Evolutionary conservation across 2,329 filamentous ascomycete genomes (phyloP).

Genomic region (Sclerotinia subarctica): DNA sequence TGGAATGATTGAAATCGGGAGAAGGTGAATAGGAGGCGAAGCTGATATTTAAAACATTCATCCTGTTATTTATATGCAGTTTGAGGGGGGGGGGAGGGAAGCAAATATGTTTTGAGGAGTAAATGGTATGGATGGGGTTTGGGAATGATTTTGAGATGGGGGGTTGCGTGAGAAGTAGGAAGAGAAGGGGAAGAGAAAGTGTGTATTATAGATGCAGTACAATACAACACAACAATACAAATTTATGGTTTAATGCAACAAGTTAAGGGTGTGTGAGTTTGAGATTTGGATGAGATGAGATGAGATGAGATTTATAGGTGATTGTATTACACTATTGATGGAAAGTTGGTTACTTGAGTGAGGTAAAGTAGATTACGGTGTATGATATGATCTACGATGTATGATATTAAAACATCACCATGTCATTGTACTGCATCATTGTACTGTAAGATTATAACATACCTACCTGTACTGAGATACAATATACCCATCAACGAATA

Average conservation of each 20-base stretch:
- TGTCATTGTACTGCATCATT: too few species aligned
- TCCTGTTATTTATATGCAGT: not conserved
- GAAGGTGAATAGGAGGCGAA: too few species aligned
- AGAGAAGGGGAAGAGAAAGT: slow-evolving; percentile 14
- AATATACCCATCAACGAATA: too few species aligned
- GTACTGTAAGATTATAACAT: too few species aligned
- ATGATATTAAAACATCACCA: not conserved
- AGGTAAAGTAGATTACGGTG: too few species aligned
- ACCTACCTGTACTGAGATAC: too few species aligned
- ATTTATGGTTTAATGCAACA: slow-evolving; percentile 8
- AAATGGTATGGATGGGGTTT: slow-evolving; percentile 2
- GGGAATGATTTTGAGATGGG: not conserved
- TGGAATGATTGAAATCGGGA: slow-evolving; percentile 1
- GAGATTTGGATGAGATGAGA: too few species aligned
- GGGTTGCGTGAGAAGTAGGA: not conserved
- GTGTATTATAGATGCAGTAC: slow-evolving; percentile 14
- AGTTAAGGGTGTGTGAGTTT: slow-evolving; percentile 2
- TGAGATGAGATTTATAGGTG: not conserved
- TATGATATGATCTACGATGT: too few species aligned
- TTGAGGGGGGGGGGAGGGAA: not conserved
- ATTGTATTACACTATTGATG: not conserved
- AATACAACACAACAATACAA: slow-evolving; percentile 16
- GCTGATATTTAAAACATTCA: not conserved
- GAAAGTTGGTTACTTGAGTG: not conserved
- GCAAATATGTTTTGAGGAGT: slow-evolving; percentile 12